Evolutionary conservation across 345 rosid species (phyloP).

Genomic region (Salix udensis): DNA sequence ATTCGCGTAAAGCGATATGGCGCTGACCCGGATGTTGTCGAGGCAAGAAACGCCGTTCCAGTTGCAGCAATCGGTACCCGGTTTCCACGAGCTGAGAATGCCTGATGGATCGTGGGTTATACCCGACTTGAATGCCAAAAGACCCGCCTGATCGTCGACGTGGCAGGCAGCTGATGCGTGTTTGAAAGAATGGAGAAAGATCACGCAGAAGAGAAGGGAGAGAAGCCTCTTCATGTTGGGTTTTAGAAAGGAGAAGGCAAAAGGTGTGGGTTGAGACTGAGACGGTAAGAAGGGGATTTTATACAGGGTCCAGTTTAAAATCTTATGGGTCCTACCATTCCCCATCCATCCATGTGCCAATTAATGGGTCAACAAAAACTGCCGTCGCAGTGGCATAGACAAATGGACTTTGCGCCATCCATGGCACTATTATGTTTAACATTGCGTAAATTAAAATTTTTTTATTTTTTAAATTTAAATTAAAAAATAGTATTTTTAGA

Average conservation of each 20-base stretch:
- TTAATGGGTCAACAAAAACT: too few relatives aligned
- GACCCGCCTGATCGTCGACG: constrained; percentile 61
- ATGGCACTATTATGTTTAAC: too few relatives aligned
- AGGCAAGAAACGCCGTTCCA: constrained; percentile 57
- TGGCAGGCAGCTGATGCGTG: constrained; percentile 49
- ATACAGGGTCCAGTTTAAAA: not conserved
- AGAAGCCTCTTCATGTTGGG: constrained; percentile 19
- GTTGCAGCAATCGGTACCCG: constrained; percentile 64
- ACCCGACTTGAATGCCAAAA: constrained; percentile 63
- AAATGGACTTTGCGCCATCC: too few relatives aligned
- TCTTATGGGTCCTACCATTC: not conserved
- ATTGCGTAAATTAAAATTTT: too few relatives aligned
- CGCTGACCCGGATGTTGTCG: constrained; percentile 40
- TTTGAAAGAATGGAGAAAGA: constrained; percentile 15
- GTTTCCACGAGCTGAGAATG: constrained; percentile 58
- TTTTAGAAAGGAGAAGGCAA: not conserved
- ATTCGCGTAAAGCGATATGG: constrained; percentile 31
- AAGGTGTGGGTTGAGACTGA: not conserved
- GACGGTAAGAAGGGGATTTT: not conserved
- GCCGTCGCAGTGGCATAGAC: not conserved
- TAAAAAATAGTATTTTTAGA: too few relatives aligned
- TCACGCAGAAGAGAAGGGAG: constrained; percentile 8
- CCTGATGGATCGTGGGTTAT: constrained; percentile 67
- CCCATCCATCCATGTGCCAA: too few relatives aligned
- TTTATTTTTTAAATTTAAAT: too few relatives aligned